Base-by-base conservation (phyloP, 2,329 filamentous ascomycete genomes). In the Xylariaceae sp. region DNA sequence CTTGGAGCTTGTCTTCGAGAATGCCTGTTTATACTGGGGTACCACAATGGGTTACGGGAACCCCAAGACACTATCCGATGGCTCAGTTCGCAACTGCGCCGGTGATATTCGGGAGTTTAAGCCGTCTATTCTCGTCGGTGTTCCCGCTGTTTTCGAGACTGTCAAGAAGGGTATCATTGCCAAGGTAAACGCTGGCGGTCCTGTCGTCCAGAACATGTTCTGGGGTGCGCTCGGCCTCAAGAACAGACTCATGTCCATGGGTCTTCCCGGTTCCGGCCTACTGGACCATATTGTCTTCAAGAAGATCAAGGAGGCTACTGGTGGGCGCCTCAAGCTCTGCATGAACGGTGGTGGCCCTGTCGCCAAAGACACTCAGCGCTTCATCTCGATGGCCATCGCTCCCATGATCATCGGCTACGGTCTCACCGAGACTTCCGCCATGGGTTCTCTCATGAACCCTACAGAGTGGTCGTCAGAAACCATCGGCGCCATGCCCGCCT, bases 391-490 rank as follows among this genome's bases (percentile, higher is more conserved):
- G 77, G 85, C 86, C 40, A 88, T 95, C 57, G 86, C 86, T 40
- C 88, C 89, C 35, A 92, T 95, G 88, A 88, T 95, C 55, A 85
- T 81, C 55, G 89, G 89, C 12, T 95, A 95, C 61, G 89, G 89
- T 53, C 73, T 95, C 54, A 95, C 89, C 6, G 89, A 95, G 70
- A 95, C 89, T 1, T 77, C 79, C 27, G 87, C 86, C 44, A 87
- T 87, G 82, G 85, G 85, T 42, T 77, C 79, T 14, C 68, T 88
- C 22, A 85, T 83, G 75, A 88, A 88, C 64, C 88, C 88, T 6
- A 65, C 84, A 52, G 81, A 88, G 52, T 95, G 88, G 86, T 88
- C 86, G 35, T 78, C 85, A 44, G 71, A 80, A 12, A 80, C 84
- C 4, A 75, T 92, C 44, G 89, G 89, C 52, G 80, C 86, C 55